These are phyloP conservation scores for Durusdinium trenchii DNA, from an alignment of 73 alveolate genomes.

Conservation along the genomic window DNA sequence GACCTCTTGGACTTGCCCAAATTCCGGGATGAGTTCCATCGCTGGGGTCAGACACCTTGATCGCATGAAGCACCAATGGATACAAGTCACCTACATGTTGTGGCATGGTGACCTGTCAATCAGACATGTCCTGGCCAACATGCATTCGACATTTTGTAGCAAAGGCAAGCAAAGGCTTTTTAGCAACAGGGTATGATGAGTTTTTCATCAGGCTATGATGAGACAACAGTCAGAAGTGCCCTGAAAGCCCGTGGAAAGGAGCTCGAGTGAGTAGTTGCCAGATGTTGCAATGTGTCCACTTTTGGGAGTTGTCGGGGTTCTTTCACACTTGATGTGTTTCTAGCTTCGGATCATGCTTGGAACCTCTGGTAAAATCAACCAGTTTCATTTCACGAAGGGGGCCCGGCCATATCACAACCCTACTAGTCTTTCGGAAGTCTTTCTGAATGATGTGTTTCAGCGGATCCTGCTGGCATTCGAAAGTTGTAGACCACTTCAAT, in stretches of 20 bases:
- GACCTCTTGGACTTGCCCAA: conserved; percentile 55
- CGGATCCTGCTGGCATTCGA: background rate
- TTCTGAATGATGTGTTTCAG: background rate
- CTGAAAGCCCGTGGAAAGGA: conserved; percentile 81
- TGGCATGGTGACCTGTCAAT: too few relatives aligned
- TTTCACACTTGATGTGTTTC: background rate
- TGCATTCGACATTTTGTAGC: too few relatives aligned
- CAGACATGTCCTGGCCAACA: too few relatives aligned
- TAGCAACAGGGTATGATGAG: too few relatives aligned
- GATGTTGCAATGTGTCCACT: background rate
- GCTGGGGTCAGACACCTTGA: conserved; percentile 54
- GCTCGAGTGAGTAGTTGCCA: background rate
- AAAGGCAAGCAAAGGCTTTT: too few relatives aligned
- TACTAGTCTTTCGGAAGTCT: background rate
- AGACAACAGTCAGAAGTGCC: background rate
- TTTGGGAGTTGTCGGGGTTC: background rate
- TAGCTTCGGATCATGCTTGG: background rate
- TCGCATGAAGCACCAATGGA: too few relatives aligned
- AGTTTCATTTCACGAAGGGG: too few relatives aligned
- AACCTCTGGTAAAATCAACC: too few relatives aligned
- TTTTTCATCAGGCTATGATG: conserved; percentile 28
- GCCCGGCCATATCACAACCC: too few relatives aligned
- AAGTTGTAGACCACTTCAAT: background rate
- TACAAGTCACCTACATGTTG: too few relatives aligned
- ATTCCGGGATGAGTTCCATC: conserved; percentile 55